Conservation (phyloP, 768 basidiomycete species). For the Phanerodontia chrysosporium region DNA sequence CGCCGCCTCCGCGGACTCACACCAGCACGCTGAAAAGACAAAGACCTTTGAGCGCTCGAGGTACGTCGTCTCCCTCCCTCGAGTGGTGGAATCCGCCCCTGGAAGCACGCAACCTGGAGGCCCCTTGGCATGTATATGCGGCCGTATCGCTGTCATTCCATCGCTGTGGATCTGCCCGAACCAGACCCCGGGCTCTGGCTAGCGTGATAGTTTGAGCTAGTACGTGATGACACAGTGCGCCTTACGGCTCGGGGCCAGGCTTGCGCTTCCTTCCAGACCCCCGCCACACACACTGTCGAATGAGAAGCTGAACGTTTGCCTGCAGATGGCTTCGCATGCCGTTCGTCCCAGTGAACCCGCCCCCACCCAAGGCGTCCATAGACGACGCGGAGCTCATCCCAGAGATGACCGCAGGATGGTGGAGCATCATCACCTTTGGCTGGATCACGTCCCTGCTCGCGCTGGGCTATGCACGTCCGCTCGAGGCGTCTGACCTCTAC, state of each 20-base stretch:
- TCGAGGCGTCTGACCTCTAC: slow-evolving; percentile 79
- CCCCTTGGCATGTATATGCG: neutral
- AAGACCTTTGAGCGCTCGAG: neutral
- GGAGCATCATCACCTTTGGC: slow-evolving; percentile 57
- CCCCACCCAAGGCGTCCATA: slow-evolving; percentile 46
- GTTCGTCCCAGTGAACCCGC: slow-evolving; percentile 24
- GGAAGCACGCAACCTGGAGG: neutral
- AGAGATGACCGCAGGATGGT: slow-evolving; percentile 58
- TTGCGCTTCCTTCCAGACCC: neutral
- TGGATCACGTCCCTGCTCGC: slow-evolving; percentile 74
- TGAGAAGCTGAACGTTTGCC: neutral
- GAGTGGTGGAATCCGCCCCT: neutral
- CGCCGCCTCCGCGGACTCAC: neutral
- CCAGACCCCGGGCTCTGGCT: neutral
- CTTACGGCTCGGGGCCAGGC: neutral
- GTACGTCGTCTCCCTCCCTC: neutral
- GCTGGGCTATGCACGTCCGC: slow-evolving; percentile 75
- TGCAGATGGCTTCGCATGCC: slow-evolving; percentile 17
- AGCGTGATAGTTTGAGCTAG: neutral
- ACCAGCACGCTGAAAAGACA: neutral
- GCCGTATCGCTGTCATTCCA: neutral
- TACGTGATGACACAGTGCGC: neutral
- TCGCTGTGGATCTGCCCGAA: neutral
- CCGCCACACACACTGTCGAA: neutral
- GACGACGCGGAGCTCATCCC: slow-evolving; percentile 62